Conservation (phyloP, 345 rosid species). For the Syzygium aqueum region DNA sequence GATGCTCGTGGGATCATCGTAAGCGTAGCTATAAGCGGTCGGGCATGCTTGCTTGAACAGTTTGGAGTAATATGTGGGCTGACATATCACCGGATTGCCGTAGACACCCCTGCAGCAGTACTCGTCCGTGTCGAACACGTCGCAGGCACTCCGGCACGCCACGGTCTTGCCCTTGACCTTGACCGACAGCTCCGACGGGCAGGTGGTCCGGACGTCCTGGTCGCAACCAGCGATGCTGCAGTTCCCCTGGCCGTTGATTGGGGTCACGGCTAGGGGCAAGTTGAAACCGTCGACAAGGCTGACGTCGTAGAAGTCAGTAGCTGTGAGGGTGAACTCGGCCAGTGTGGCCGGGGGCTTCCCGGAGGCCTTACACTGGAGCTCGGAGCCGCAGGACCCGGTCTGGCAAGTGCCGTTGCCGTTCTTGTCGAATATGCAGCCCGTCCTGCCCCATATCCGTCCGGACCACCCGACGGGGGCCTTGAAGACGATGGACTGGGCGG, state of each 20-base stretch:
- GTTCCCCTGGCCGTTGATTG: constrained; percentile 61
- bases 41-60: constrained; percentile 82
- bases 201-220: constrained; percentile 36
- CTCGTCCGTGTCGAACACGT: constrained; percentile 77
- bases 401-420: constrained; percentile 58
- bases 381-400: constrained; percentile 63
- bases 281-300: constrained; percentile 95
- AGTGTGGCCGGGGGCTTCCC: constrained; percentile 72
- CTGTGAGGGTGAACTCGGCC: constrained; percentile 68
- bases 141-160: constrained; percentile 83
- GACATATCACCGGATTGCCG: constrained; percentile 46
- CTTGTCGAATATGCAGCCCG: constrained; percentile 58
- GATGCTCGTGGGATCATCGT: constrained; percentile 80
- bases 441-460: constrained; percentile 87
- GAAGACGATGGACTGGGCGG: constrained; percentile 50
- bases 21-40: constrained; percentile 75
- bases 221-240: constrained; percentile 62
- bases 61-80: constrained; percentile 69
- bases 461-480: constrained; percentile 64
- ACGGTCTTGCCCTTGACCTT: constrained; percentile 51
- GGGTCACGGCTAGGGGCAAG: constrained; percentile 47
- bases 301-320: constrained; percentile 58
- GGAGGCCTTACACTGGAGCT: constrained; percentile 49
- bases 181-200: constrained; percentile 57
- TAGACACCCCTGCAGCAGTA: constrained; percentile 70